A percentile compares a stretch with the other conserved stretches of the same genome.
phyloP scores from a whole-genome alignment of 371 early-diverging fungal genomes.

The Coemansia linderi region DNA sequence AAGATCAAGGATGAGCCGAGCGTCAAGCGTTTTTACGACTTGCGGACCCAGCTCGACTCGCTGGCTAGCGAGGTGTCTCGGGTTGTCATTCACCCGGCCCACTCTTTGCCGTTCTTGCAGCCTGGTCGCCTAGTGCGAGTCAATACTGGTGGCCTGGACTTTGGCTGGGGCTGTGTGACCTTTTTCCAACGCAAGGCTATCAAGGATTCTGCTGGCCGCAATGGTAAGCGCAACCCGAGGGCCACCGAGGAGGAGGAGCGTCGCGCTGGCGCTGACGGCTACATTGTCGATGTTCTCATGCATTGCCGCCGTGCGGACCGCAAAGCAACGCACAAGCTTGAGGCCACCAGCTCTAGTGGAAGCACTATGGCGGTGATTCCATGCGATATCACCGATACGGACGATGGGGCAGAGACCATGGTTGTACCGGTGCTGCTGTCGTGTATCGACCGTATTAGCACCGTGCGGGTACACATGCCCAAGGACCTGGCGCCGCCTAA shows the following conservation, averaged over 20 bases:
- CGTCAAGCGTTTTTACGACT: slow-evolving; percentile 74
- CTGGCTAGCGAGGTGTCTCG: slow-evolving; percentile 71
- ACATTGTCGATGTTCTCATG: slow-evolving; percentile 83
- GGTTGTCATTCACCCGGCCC: slow-evolving; percentile 79
- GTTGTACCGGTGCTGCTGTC: slow-evolving; percentile 81
- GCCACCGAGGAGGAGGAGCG: slow-evolving; percentile 49
- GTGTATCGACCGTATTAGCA: slow-evolving; percentile 73
- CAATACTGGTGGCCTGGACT: slow-evolving; percentile 69
- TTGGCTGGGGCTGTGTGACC: slow-evolving; percentile 92
- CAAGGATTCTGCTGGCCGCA: slow-evolving; percentile 35
- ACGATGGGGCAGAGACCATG: slow-evolving; percentile 61
- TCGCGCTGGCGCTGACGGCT: slow-evolving; percentile 55
- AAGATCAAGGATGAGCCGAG: slow-evolving; percentile 70
- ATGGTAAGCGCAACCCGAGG: slow-evolving; percentile 21
- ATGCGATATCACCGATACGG: slow-evolving; percentile 58
- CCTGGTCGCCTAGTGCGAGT: slow-evolving; percentile 78
- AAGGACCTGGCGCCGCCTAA: slow-evolving; percentile 67
- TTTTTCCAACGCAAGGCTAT: slow-evolving; percentile 59
- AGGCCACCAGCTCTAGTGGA: slow-evolving; percentile 20
- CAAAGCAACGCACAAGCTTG: slow-evolving; percentile 16
- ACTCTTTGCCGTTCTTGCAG: slow-evolving; percentile 82
- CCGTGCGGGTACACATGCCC: slow-evolving; percentile 76
- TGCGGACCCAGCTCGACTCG: slow-evolving; percentile 71
- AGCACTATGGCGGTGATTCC: slow-evolving; percentile 58
- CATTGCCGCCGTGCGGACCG: slow-evolving; percentile 69